Conservation (phyloP, 202 grass and related monocot species). For the Panicum virgatum region DNA sequence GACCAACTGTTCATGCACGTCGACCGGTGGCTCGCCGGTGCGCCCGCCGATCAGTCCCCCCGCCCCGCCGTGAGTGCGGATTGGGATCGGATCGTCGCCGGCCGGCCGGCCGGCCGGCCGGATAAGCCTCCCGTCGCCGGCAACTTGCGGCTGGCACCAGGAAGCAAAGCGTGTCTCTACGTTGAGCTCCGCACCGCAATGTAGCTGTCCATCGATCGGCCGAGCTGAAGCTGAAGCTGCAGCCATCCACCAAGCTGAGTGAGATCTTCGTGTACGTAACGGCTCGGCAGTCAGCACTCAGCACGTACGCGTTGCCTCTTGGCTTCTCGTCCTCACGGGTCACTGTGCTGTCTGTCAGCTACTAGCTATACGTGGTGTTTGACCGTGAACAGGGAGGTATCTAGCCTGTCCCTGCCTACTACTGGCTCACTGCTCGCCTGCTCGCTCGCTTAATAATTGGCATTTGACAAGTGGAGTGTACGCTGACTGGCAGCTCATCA, state of each 20-base stretch:
- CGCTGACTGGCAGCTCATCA: slow-evolving; percentile 22
- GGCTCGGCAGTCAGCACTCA: background rate
- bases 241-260: background rate
- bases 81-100: slow-evolving; percentile 31
- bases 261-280: slow-evolving; percentile 17
- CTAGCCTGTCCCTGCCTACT: slow-evolving; percentile 17
- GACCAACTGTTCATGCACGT: slow-evolving; percentile 54
- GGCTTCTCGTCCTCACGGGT: slow-evolving; percentile 24
- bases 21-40: slow-evolving; percentile 33
- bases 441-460: slow-evolving; percentile 29
- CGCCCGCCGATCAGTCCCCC: slow-evolving; percentile 36
- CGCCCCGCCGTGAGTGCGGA: slow-evolving; percentile 39
- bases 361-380: slow-evolving; percentile 23
- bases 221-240: background rate
- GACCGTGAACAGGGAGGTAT: slow-evolving; percentile 27
- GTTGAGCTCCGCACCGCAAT: background rate
- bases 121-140: slow-evolving; percentile 24
- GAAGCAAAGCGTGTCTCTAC: background rate
- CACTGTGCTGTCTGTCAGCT: slow-evolving; percentile 24
- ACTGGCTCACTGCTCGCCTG: background rate
- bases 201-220: background rate
- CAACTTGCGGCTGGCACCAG: slow-evolving; percentile 31
- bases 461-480: slow-evolving; percentile 25
- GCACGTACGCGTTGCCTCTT: background rate
- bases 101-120: background rate